A percentile compares a stretch with the other conserved stretches of the same genome.
phyloP scores from a whole-genome alignment of 306 rosid species.

The Quercus suber region DNA sequence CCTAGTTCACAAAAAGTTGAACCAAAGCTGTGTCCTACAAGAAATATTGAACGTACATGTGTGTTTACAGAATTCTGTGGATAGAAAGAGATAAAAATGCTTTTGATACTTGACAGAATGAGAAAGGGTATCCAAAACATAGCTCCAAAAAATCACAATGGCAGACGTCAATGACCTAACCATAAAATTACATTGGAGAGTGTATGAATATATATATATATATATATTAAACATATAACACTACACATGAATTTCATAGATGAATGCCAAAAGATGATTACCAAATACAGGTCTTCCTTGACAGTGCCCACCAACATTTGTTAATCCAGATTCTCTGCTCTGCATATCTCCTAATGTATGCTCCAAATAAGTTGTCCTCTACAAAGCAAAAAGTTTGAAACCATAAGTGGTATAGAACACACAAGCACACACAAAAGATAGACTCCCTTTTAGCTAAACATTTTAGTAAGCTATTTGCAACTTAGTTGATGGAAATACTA shows the following conservation, averaged over 20 bases:
- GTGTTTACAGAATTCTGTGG: neutral
- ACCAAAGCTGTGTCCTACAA: conserved; percentile 38
- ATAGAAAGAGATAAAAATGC: neutral
- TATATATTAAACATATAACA: no score
- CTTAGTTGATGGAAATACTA: neutral
- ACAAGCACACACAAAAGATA: neutral
- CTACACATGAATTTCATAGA: neutral
- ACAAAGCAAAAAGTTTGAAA: conserved; percentile 19
- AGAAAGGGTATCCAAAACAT: neutral
- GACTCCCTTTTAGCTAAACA: neutral
- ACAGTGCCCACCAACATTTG: conserved; percentile 19
- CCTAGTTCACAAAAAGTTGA: conserved; percentile 29
- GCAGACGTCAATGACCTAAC: neutral
- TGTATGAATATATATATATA: no score
- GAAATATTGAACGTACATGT: neutral
- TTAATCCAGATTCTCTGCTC: conserved; percentile 30
- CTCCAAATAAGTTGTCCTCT: conserved; percentile 69
- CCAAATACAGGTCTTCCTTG: conserved; percentile 48
- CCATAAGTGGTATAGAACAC: neutral
- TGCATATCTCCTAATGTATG: conserved; percentile 41
- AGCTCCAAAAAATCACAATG: neutral
- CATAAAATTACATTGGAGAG: neutral
- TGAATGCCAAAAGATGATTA: conserved; percentile 15
- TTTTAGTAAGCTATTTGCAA: conserved; percentile 1
- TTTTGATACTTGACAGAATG: neutral